Base-by-base conservation (phyloP, 306 rosid species). In the Begonia masoniana region DNA sequence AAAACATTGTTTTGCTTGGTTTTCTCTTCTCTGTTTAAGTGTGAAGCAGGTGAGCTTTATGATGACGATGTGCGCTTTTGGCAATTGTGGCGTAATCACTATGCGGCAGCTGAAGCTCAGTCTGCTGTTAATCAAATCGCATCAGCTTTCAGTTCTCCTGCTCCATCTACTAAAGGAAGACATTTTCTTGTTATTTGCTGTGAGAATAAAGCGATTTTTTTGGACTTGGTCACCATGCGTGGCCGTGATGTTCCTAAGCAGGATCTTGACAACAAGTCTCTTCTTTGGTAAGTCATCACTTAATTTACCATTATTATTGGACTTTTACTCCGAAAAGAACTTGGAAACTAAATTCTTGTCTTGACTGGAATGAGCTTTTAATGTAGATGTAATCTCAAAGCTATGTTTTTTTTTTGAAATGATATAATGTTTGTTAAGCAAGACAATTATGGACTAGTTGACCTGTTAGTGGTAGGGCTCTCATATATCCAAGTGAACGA, bases 161-260 rank as follows among this genome's bases (percentile, higher is more conserved):
- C 92, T 55, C 84, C 99, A 53, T 70, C 96, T 54, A 83, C 99
- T 35, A 91, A 73, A 70, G 99, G 99, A 74, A 83, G 99, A 47
- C 96, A 91, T 79, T 91, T 91, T 83, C 88, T 91, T 63, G 99
- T 91, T 63, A 79, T 91, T 59, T 91, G 99, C 64, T 91, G 99
- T 68, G 87, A 81, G 72, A 81, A 91, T 63, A 91, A 91, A 74
- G 96, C 99, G 69, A 86, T 91, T 63, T 91, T 91, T 76, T 66
- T 91, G 89, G 99, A 91, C 73, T 71, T 86, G 75, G 99, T 91
- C 70, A 91, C 99, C 0, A 91, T 91, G 99, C 86, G 94, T 43
- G 84, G 99, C 63, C 99, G 94, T 58, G 99, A 91, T 75, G 96
- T 83, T 47, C 92, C 95, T 17, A 91, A 91, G 81, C 92, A 83